A percentile compares a stretch with the other conserved stretches of the same genome.
phyloP scores from a whole-genome alignment of 2,329 filamentous ascomycete genomes.

The Scytalidium lignicola region DNA sequence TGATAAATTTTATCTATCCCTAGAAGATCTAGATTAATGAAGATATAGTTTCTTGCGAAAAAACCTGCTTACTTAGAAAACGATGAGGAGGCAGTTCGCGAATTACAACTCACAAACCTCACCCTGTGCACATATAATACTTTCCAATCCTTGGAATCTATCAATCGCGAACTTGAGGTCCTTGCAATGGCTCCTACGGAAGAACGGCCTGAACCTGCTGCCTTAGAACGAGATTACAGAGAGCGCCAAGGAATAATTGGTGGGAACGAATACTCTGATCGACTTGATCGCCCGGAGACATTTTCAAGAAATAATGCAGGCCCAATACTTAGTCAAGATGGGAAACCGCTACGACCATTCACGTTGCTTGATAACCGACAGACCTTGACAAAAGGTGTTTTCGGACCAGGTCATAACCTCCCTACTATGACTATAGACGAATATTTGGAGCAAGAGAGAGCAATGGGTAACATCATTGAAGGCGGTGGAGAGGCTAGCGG shows the following conservation, averaged over 20 bases:
- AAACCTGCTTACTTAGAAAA: conserved; percentile 58
- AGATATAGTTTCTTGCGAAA: conserved; percentile 48
- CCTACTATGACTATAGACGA: conserved; percentile 98
- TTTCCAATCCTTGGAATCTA: conserved; percentile 81
- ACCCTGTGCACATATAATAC: conserved; percentile 70
- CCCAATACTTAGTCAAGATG: conserved; percentile 70
- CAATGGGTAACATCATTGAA: conserved; percentile 82
- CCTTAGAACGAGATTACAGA: conserved; percentile 42
- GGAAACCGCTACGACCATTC: conserved; percentile 86
- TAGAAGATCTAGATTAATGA: conserved; percentile 27
- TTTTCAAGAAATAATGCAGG: conserved; percentile 49
- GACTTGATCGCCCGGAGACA: conserved; percentile 62
- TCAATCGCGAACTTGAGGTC: conserved; percentile 80
- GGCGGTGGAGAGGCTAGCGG: conserved; percentile 77
- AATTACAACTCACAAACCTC: conserved; percentile 72
- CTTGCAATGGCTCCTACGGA: conserved; percentile 65
- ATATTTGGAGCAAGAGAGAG: conserved; percentile 87
- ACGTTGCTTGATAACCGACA: conserved; percentile 75
- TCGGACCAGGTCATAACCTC: conserved; percentile 84
- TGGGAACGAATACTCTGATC: conserved; percentile 59
- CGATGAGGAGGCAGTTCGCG: conserved; percentile 80
- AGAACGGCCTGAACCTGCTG: conserved; percentile 36
- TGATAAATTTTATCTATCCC: conserved; percentile 39
- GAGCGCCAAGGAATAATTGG: conserved; percentile 33
- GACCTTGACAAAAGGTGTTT: conserved; percentile 74